A percentile compares a stretch with the other conserved stretches of the same genome.
Evolutionary conservation across 345 rosid genomes (phyloP).

Genomic region (Laguncularia racemosa): DNA sequence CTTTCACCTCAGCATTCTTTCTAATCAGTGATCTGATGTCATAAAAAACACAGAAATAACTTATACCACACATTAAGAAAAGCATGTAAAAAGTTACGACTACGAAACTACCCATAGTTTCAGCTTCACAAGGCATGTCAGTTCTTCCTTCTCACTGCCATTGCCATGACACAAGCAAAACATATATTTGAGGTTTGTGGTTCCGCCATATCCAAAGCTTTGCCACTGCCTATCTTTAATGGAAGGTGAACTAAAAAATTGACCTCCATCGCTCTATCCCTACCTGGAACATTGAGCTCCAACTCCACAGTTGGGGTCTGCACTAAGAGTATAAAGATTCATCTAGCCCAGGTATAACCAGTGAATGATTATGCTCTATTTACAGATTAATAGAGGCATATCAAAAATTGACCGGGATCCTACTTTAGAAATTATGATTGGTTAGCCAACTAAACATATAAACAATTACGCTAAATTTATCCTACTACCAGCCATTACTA

Average conservation of each 20-base stretch:
- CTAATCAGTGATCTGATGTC: too few relatives aligned
- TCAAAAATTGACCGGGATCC: conserved; percentile 26
- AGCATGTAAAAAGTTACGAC: neutral
- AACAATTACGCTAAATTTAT: conserved; percentile 31
- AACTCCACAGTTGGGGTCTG: conserved; percentile 46
- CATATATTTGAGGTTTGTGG: conserved; percentile 4
- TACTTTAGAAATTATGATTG: conserved; percentile 26
- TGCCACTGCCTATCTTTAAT: conserved; percentile 22
- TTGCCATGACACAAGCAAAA: too few relatives aligned
- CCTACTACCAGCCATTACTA: conserved; percentile 16
- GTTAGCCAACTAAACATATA: conserved; percentile 38
- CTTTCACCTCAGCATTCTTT: too few relatives aligned
- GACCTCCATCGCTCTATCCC: conserved; percentile 63
- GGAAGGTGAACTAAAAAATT: conserved; percentile 36
- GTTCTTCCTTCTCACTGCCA: too few relatives aligned
- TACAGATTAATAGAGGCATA: conserved; percentile 60
- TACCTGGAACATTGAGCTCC: conserved; percentile 58
- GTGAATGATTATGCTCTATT: conserved; percentile 49
- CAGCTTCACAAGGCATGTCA: too few relatives aligned
- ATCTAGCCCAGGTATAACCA: conserved; percentile 25
- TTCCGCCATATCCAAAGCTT: conserved; percentile 20
- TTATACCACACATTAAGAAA: neutral
- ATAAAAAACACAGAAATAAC: too few relatives aligned
- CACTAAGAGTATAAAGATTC: conserved; percentile 34
- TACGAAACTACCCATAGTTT: too few relatives aligned